Percentiles rank a stretch among this genome's conserved stretches.
phyloP scores from a whole-genome alignment of 2,329 filamentous ascomycete genomes.

The Zymoseptoria passerinii region DNA sequence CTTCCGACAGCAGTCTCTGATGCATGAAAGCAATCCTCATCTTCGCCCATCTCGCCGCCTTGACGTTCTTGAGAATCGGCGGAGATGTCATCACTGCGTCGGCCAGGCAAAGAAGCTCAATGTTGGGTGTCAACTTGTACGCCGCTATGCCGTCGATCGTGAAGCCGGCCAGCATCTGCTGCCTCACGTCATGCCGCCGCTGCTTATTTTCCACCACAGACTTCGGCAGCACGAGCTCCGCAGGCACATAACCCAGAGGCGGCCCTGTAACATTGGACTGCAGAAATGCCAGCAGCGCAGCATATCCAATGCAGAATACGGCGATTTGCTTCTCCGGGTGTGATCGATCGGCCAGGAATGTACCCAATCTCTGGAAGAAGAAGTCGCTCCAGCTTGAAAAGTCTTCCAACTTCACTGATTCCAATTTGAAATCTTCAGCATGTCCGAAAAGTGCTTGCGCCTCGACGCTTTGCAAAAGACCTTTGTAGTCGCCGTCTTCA shows the following conservation, averaged over 20 bases:
- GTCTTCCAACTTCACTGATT: conserved; percentile 26
- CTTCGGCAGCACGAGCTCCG: conserved; percentile 44
- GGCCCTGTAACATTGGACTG: conserved; percentile 86
- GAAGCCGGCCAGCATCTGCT: conserved; percentile 59
- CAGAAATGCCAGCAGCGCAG: conserved; percentile 68
- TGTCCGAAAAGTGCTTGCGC: conserved; percentile 36
- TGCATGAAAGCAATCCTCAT: conserved; percentile 68
- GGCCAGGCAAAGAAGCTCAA: conserved; percentile 77
- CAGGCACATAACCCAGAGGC: conserved; percentile 54
- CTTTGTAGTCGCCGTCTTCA: conserved; percentile 37
- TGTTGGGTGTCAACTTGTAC: conserved; percentile 73
- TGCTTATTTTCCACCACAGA: conserved; percentile 33
- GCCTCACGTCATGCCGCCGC: conserved; percentile 39
- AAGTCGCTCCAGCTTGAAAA: conserved; percentile 39
- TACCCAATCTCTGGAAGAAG: conserved; percentile 36
- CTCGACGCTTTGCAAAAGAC: conserved; percentile 32
- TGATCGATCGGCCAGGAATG: conserved; percentile 31
- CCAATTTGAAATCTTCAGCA: conserved; percentile 27
- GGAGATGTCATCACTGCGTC: conserved; percentile 49
- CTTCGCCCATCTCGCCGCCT: conserved; percentile 51
- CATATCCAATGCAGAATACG: conserved; percentile 52
- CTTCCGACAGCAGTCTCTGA: conserved; percentile 58
- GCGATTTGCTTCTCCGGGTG: conserved; percentile 34
- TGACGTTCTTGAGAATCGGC: conserved; percentile 38
- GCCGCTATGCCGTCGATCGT: conserved; percentile 77